Evolutionary conservation across 371 early-diverging fungal species (phyloP).

Genomic region (Rhizopus delemar): DNA sequence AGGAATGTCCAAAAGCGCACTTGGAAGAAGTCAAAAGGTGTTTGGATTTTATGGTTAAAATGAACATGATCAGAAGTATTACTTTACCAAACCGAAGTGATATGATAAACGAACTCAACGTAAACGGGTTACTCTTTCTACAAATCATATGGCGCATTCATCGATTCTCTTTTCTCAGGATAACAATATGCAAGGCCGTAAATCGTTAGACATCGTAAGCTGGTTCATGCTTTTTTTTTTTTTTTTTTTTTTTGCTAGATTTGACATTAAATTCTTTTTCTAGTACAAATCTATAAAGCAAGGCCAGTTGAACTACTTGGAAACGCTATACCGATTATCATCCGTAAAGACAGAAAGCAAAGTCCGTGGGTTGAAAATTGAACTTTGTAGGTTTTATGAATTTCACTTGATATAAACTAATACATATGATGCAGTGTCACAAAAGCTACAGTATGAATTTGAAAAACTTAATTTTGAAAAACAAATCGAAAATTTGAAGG

Average conservation of each 20-base stretch:
- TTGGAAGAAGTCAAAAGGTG: conserved; percentile 1
- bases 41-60: not conserved
- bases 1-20: not conserved
- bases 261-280: too few relatives aligned
- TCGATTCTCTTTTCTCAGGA: too few relatives aligned
- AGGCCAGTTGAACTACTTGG: not conserved
- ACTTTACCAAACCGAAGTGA: not conserved
- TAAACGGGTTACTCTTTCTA: not conserved
- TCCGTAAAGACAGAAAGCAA: not conserved
- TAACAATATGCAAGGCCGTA: not conserved
- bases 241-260: not conserved
- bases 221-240: too few relatives aligned
- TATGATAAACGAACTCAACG: not conserved
- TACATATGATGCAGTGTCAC: too few relatives aligned
- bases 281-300: not conserved
- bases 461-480: too few relatives aligned
- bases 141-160: too few relatives aligned
- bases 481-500: too few relatives aligned
- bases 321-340: not conserved
- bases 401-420: not conserved
- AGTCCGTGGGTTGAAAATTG: not conserved
- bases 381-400: not conserved
- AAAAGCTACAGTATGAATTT: too few relatives aligned
- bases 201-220: not conserved
- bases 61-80: not conserved